Evolutionary conservation across 768 basidiomycete species (phyloP), one percentile per base, ranked within the genome.

Genomic region (Pisolithus microcarpus): DNA sequence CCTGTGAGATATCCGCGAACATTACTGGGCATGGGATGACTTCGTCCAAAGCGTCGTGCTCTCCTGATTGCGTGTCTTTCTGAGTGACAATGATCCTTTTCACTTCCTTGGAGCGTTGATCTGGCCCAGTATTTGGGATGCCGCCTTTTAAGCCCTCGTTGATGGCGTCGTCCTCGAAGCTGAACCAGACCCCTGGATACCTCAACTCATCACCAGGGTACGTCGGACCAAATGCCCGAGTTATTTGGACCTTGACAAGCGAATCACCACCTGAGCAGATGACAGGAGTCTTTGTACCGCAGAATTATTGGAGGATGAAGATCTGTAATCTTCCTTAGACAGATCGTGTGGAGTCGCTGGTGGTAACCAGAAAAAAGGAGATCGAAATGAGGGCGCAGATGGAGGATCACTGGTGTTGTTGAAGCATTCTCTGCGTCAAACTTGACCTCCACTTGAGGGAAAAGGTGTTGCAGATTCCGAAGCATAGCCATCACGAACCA

Each of bases 141-240:
- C 61, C 60, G n/a, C 70, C 70, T 61, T 81, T 83, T 55, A 76
- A 57, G 6, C 77, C 73, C 51, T 86, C 84, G 1, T 69, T 66
- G 46, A 82, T 70, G 3, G 69, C 68, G 58, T 91, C 89, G 47
- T 89, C 88, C 39, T 87, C 85, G 56, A 91, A 91, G 56, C 81
- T 81, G 62, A 92, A 92, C 78, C 82, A 84, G 31, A 91, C 73
- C 0, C 89, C 89, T 2, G 89, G 90, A 67, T 91, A 92, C 39
- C 78, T 78, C 56, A 91, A 67, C 56, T 85, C 84, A 51, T 89
- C 85, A 24, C 78, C 78, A 10, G 85, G 80, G 65, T 91, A 91
- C 0, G 89, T 91, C 1, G 89, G 90, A 2, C 89, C 89, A 66
- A 92, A 91, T 15, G 78, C 80, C 38, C 80, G 77, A 52, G 78